Evolutionary conservation across 1,284 basidiomycete species (phyloP), one percentile per base, ranked within the genome.

Genomic region (Amylostereum areolatum): DNA sequence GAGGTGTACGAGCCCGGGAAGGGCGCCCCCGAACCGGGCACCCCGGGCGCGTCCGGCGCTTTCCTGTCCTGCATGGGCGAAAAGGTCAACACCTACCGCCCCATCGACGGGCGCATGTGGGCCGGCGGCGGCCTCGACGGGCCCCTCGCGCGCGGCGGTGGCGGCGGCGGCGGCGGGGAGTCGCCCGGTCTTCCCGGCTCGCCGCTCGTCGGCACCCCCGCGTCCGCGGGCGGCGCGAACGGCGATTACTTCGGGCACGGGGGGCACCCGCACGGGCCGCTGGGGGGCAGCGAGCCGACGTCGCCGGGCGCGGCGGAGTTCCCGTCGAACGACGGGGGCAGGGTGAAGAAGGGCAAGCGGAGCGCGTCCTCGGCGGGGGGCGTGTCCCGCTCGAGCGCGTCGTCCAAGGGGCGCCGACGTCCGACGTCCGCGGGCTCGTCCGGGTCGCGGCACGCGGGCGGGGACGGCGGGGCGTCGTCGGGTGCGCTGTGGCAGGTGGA

Each of bases 41-140:
- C 83, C 1, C 84, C 85, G 1, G 89, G 89, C 27, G 62, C 73
- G 35, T 86, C 83, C 18, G 89, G 89, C 37, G 82, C 87, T 4
- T 92, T 91, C 76, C 66, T 92, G 54, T 87, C 87, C 2, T 90
- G 89, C 70, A 86, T 90, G 80, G 89, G 86, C 55, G 90, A 92
- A 68, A 89, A 89, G 65, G 89, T 91, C 45, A 91, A 91, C 64
- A 92, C 89, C 0, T 90, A 87, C 61, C 81, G 87, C 36, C 89
- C 88, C n/a, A 80, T 85, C 45, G 88, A 91, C 42, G 86, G 87
- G 24, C 81, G 88, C 24, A 78, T 81, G 53, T 91, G 72, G 72
- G 70, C 61, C 57, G 61, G 51, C 51, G 63, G 53, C 55, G 54
- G 54, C 48, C 66, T 62, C 32, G 73, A 75, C 37, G 70, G 80